Evolutionary conservation across 2,329 filamentous ascomycete genomes (phyloP), one percentile per base, ranked within the genome.

Genomic region (Sclerotinia borealis): DNA sequence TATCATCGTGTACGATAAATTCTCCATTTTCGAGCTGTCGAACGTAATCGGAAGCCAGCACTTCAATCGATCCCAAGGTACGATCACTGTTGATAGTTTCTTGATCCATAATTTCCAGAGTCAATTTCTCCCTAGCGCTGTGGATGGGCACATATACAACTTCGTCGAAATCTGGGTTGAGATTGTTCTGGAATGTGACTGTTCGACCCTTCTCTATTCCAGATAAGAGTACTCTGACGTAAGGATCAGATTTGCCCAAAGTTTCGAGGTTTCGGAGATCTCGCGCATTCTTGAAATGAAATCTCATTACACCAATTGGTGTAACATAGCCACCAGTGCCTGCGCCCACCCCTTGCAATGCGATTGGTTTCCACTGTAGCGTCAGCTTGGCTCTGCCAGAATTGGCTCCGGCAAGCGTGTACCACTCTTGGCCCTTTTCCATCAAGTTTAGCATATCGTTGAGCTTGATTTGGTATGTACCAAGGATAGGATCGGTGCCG

Each of bases 361-460:
- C 90, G 29, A 99, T 93, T 2, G 95, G 93, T 75, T 95, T 96
- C 96, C 96, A 99, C 71, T 97, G 89, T 4, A 96, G 83, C 74
- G 85, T 90, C 83, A 99, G 86, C 79, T 98, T 97, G 65, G 87
- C 92, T 68, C 92, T 90, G 36, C 95, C 95, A 27, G 86, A 88
- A 73, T 92, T 90, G 59, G 85, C 88, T 10, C 91, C 91, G 50
- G 89, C 82, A 34, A 99, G 82, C 66, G 93, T 91, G 80, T 93
- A 99, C 95, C 95, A 99, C 70, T 98, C 92, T 71, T 96, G 91
- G 48, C 95, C 93, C 77, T 96, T 95, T 52, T 87, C 87, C 85
- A 91, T 96, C 75, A 93, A 83, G 63, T 93, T 91, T 31, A 98
- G 79, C 85, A 99, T 90, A 71, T 98, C 93, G 67, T 96, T 91